Base-by-base conservation (phyloP, 1,284 basidiomycete genomes). In the Ustilago vetiveriae region DNA sequence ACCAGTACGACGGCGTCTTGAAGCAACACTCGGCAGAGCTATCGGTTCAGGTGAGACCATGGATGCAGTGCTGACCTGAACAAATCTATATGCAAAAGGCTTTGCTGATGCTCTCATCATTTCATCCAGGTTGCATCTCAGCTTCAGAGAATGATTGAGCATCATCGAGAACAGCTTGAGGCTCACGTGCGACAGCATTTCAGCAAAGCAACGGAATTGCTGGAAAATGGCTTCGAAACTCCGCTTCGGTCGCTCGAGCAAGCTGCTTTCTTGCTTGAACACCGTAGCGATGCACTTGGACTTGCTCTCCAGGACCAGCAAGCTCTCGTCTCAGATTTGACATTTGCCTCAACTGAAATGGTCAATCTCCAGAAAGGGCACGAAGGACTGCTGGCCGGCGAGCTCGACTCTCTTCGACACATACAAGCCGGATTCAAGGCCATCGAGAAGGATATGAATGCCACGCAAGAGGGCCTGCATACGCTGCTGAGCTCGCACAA, bases 21-120 rank as follows among this genome's bases (percentile, higher is more conserved):
- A 32, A 27, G 11, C 32, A 38, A n/a, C 19, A 47, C n/a, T 30
- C 33, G 11, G 39, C 42, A 11, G 23, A 39, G 33, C n/a, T 52
- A 4, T 33, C 44, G 4, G 22, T 17, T 6, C 49, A 59, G 44
- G 56, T 58, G 38, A 58, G 56, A 38, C n/a, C n/a, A 27, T 8
- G 3, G 21, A 2, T 5, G 21, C 14, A 36, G 32, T 2, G 23
- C 30, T 30, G n/a, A n/a, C n/a, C 23, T 13, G 8, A 7, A 24
- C 6, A 17, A 36, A 8, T 13, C 3, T 14, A 13, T 10, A 23
- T 32, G 21, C 24, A 41, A 3, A n/a, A 0, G 26, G 5, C 29
- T 10, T 29, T 17, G 8, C 22, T 21, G 44, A 36, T 19, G 11
- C 9, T 5, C 16, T 6, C 17, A 21, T 29, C 6, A 6, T 14